Conservation (phyloP, 2,329 filamentous ascomycete genomes). For the Diaporthe nobilis region DNA sequence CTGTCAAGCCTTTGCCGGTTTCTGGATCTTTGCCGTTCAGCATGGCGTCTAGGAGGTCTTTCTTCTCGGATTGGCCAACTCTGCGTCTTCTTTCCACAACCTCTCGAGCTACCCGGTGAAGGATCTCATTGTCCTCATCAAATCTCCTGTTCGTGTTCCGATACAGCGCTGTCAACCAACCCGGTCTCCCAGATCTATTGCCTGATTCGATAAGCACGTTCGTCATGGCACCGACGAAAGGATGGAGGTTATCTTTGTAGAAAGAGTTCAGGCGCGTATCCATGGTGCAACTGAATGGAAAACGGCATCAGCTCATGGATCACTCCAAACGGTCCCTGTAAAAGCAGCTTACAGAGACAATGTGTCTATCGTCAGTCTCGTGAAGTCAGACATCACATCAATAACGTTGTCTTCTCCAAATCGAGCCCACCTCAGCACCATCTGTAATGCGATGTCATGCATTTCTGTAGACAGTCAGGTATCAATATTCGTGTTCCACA, state of each 20-base stretch:
- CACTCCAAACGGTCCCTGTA: too few relatives aligned
- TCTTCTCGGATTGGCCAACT: constrained; percentile 6
- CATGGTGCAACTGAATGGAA: constrained; percentile 7
- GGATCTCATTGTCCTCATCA: not conserved
- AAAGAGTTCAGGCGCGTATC: constrained; percentile 44
- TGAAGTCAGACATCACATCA: not conserved
- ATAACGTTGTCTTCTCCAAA: not conserved
- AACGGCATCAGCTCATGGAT: too few relatives aligned
- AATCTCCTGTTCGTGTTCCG: not conserved
- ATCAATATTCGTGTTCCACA: too few relatives aligned
- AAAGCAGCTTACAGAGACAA: constrained; percentile 33
- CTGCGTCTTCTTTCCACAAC: not conserved
- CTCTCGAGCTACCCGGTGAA: not conserved
- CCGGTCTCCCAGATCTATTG: constrained; percentile 60
- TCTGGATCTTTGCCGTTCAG: constrained; percentile 41
- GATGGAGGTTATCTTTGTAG: constrained; percentile 37
- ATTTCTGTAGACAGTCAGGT: constrained; percentile 32
- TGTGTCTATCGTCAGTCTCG: constrained; percentile 40
- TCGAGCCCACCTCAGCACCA: constrained; percentile 41
- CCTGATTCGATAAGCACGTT: constrained; percentile 38
- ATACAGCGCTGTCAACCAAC: constrained; percentile 68
- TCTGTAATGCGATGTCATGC: constrained; percentile 41
- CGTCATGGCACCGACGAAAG: constrained; percentile 40
- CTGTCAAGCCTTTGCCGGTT: constrained; percentile 41
- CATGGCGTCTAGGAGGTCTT: constrained; percentile 43